Percentiles rank a stretch among this genome's conserved stretches.
These are phyloP conservation scores for Lecanicillium sp. DNA, from an alignment of 2,329 filamentous ascomycete genomes.

Conservation along the genomic window DNA sequence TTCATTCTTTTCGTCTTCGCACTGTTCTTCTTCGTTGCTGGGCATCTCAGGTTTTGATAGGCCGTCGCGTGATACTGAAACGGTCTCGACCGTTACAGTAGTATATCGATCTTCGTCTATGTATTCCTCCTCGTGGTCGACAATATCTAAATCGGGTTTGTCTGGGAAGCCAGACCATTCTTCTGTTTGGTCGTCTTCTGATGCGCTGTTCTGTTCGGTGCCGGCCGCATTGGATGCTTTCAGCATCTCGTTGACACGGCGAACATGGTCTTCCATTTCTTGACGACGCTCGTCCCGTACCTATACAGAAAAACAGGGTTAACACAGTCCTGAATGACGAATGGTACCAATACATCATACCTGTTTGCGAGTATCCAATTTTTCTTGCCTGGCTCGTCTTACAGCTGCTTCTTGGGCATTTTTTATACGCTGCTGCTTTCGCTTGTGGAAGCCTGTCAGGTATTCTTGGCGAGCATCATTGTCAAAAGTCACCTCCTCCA, in stretches of 20 bases:
- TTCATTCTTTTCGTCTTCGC: conserved; percentile 27
- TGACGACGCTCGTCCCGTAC: conserved; percentile 74
- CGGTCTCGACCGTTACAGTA: conserved; percentile 86
- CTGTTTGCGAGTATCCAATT: conserved; percentile 66
- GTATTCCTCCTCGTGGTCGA: conserved; percentile 88
- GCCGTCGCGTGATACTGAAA: conserved; percentile 71
- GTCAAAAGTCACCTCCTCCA: conserved; percentile 86
- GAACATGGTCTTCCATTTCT: conserved; percentile 76
- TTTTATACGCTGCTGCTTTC: conserved; percentile 80
- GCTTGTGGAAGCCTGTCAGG: conserved; percentile 93
- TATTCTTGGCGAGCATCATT: conserved; percentile 73
- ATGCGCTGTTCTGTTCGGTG: conserved; percentile 31
- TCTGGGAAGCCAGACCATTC: conserved; percentile 65
- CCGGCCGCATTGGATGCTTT: conserved; percentile 51
- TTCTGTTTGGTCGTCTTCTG: conserved; percentile 35
- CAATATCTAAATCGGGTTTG: conserved; percentile 37
- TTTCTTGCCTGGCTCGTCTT: conserved; percentile 72
- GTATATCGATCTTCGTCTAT: conserved; percentile 95
- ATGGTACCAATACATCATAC: conserved; percentile 38
- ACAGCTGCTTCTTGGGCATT: conserved; percentile 75
- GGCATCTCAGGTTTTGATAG: conserved; percentile 48
- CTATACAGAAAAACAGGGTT: conserved; percentile 39
- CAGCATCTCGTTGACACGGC: conserved; percentile 66
- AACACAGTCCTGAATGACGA: background rate
- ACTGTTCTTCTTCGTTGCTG: conserved; percentile 28